Conservation (phyloP, 371 early-diverging fungal species). For the Rhizomucor pusillus region DNA sequence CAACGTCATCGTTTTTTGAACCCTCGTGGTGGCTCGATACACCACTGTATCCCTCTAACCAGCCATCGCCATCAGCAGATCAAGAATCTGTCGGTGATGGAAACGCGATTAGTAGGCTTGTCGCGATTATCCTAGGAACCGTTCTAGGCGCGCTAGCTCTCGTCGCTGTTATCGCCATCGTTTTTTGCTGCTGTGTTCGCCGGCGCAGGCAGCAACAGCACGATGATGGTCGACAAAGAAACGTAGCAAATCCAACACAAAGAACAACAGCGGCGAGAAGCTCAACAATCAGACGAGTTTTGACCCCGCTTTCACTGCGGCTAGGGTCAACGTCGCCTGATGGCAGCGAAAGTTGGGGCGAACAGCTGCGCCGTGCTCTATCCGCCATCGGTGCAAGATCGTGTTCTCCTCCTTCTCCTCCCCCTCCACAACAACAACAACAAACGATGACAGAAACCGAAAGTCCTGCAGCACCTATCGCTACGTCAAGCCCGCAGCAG, state of each 20-base stretch:
- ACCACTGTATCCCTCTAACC: neutral
- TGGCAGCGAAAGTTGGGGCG: conserved; percentile 1
- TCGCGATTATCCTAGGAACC: conserved; percentile 12
- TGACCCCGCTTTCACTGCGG: neutral
- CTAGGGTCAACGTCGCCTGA: neutral
- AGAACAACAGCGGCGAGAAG: neutral
- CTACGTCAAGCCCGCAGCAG: no score
- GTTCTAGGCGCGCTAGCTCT: conserved; percentile 7
- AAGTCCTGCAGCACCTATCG: neutral
- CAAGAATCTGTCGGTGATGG: neutral
- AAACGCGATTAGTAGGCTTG: neutral
- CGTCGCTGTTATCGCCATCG: neutral
- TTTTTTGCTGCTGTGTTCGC: conserved; percentile 3
- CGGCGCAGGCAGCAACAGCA: conserved; percentile 3
- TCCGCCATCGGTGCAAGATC: conserved; percentile 4
- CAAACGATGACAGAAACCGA: neutral
- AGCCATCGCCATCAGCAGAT: neutral
- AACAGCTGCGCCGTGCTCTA: conserved; percentile 9
- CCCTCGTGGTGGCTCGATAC: conserved; percentile 10
- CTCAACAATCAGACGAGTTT: neutral
- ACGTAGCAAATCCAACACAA: no score
- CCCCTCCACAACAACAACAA: neutral
- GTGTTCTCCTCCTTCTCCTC: neutral
- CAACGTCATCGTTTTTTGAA: neutral
- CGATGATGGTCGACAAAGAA: no score